phyloP scores from a whole-genome alignment of 2,329 filamentous ascomycete genomes.

The Neospermospora avenae region DNA sequence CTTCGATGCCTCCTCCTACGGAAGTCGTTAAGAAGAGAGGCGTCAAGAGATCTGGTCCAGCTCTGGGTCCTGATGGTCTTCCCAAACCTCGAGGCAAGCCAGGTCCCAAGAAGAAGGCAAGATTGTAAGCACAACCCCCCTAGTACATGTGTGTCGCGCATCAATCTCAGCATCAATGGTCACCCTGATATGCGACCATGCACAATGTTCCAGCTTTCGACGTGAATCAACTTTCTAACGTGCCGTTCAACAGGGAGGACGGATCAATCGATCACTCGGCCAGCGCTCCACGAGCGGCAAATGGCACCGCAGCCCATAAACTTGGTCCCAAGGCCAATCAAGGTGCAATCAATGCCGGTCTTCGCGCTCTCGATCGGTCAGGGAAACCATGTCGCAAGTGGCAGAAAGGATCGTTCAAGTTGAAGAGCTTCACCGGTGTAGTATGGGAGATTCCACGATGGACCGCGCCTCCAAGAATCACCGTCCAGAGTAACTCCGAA shows the following conservation, averaged over 20 bases:
- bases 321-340: conserved; percentile 95
- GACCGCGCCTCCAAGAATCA: conserved; percentile 65
- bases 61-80: conserved; percentile 52
- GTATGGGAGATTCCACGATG: conserved; percentile 80
- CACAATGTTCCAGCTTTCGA: background rate
- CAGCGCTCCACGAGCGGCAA: conserved; percentile 40
- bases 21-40: conserved; percentile 73
- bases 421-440: conserved; percentile 92
- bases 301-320: conserved; percentile 59
- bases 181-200: background rate
- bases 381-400: conserved; percentile 92
- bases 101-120: conserved; percentile 93
- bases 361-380: conserved; percentile 88
- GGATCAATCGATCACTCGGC: conserved; percentile 57
- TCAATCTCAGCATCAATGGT: background rate
- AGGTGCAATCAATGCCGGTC: conserved; percentile 93
- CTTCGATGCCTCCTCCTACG: conserved; percentile 56
- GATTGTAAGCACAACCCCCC: conserved; percentile 65
- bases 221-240: conserved; percentile 8
- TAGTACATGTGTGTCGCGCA: conserved; percentile 1
- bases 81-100: conserved; percentile 81
- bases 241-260: conserved; percentile 50
- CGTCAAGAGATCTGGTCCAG: conserved; percentile 66
- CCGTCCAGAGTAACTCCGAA: conserved; percentile 44
- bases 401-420: conserved; percentile 74